Evolutionary conservation across 2,329 filamentous ascomycete species (phyloP), one percentile per base, ranked within the genome.

Genomic region (Niveomyces coronatus): DNA sequence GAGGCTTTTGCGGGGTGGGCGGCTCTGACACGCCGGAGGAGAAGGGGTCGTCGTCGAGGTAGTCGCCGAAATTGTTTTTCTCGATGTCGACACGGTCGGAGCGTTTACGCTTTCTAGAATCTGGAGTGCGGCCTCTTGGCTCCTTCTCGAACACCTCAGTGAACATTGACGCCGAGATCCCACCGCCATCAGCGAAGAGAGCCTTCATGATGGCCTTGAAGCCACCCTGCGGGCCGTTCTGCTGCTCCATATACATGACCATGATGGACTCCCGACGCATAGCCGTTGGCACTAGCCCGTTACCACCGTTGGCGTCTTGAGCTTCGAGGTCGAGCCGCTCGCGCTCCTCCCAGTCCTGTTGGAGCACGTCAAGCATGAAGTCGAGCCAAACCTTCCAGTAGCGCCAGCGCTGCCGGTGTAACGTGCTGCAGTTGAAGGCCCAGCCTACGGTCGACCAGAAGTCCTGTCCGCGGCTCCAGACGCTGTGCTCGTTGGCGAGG

Each of bases 381-480:
- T 79, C 73, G 11, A 96, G 65, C 83, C 86, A 94, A 7, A 76
- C 60, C 48, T 71, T 77, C 87, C 88, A 96, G 52, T 79, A 72
- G 35, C 68, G 71, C 89, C 91, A 96, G 15, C 89, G 72, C 28
- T 73, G 69, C 2, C 77, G 77, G 48, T 89, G 69, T 22, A 72
- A 57, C 2, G 82, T 71, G 36, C 85, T 88, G 62, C 89, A 96
- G 54, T 89, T 91, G 56, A 96, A 87, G 0, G 85, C 82, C 91
- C 91, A 96, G 4, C 89, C 91, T 0, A 91, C 71, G 0, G 85
- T 74, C 29, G 79, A 74, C 86, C 91, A 98, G 51, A 96, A 93
- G 53, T 94, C 85, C 44, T 84, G 78, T 1, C 82, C 84, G n/a
- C 75, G 72, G 13, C 63, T 64, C 76, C 84, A 94, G 2, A 95